Evolutionary conservation across 768 basidiomycete species (phyloP).

Genomic region (Harrya chromipes): DNA sequence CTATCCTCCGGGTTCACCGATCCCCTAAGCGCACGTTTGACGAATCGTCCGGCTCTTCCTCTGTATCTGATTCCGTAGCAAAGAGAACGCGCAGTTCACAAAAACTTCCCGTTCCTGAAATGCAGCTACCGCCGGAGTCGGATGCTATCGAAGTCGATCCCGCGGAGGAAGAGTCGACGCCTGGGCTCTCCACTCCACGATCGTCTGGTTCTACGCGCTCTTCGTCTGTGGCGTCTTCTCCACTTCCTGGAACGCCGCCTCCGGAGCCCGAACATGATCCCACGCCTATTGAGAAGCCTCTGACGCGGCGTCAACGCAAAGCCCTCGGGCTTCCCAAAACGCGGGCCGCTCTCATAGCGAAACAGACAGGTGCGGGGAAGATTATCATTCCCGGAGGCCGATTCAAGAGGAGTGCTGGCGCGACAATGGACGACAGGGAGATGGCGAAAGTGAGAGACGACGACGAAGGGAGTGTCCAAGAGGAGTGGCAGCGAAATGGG

Average conservation of each 20-base stretch:
- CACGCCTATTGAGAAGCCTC: constrained; percentile 28
- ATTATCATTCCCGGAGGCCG: constrained; percentile 62
- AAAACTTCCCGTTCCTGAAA: constrained; percentile 17
- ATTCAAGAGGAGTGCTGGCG: constrained; percentile 32
- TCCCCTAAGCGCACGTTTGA: constrained; percentile 62
- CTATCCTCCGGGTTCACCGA: constrained; percentile 36
- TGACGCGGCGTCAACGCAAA: constrained; percentile 70
- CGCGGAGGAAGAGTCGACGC: constrained; percentile 35
- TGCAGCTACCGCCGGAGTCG: constrained; percentile 12
- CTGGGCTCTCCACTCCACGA: constrained; percentile 41
- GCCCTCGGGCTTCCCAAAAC: constrained; percentile 63
- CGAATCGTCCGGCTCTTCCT: constrained; percentile 48
- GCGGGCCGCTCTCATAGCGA: constrained; percentile 33
- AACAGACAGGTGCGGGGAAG: constrained; percentile 47
- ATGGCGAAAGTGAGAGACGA: constrained; percentile 25
- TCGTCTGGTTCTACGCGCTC: constrained; percentile 30
- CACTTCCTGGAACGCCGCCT: constrained; percentile 36
- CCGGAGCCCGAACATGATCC: constrained; percentile 22
- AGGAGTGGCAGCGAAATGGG: constrained; percentile 65
- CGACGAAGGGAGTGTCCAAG: constrained; percentile 33
- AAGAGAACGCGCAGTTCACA: constrained; percentile 35
- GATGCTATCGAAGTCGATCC: constrained; percentile 25
- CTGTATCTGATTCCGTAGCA: constrained; percentile 31
- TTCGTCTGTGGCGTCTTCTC: constrained; percentile 33
- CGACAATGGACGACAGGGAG: constrained; percentile 8